Evolutionary conservation across 1,284 basidiomycete species (phyloP).

Genomic region (Marasmius fiardii): DNA sequence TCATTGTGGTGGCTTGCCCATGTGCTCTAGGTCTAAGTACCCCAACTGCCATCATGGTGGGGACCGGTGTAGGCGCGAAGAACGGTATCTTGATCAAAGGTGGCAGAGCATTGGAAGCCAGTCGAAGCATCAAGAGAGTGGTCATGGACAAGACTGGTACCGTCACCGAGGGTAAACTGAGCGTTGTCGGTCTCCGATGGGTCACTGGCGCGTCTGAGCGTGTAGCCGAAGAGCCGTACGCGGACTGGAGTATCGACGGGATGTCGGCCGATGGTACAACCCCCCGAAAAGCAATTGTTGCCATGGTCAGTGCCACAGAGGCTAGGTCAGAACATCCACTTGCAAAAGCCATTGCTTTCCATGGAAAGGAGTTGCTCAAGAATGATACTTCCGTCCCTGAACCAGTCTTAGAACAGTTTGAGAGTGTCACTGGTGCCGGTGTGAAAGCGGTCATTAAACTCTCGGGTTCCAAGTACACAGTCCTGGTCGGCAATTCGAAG

Average conservation of each 20-base stretch:
- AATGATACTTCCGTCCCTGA: slow-evolving; percentile 34
- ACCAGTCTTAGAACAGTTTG: slow-evolving; percentile 63
- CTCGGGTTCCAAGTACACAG: slow-evolving; percentile 41
- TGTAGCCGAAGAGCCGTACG: slow-evolving; percentile 39
- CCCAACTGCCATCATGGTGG: slow-evolving; percentile 99
- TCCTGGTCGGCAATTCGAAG: slow-evolving; percentile 74
- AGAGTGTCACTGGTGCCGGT: slow-evolving; percentile 88
- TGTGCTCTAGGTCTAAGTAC: slow-evolving; percentile 96
- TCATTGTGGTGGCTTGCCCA: slow-evolving; percentile 97
- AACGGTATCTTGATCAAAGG: slow-evolving; percentile 99
- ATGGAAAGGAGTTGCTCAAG: slow-evolving; percentile 70
- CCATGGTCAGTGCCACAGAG: slow-evolving; percentile 86
- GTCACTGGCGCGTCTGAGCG: slow-evolving; percentile 37
- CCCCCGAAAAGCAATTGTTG: slow-evolving; percentile 60
- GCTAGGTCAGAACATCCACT: slow-evolving; percentile 94
- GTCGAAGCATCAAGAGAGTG: slow-evolving; percentile 77
- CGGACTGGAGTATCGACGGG: slow-evolving; percentile 42
- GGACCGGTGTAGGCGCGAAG: slow-evolving; percentile 94
- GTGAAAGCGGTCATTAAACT: slow-evolving; percentile 69
- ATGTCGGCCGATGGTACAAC: slow-evolving; percentile 60
- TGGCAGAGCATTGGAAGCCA: slow-evolving; percentile 91
- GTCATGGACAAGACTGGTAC: slow-evolving; percentile 99
- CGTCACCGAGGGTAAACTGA: slow-evolving; percentile 78
- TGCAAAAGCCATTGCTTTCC: slow-evolving; percentile 85
- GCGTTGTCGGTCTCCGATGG: slow-evolving; percentile 78